A percentile compares a stretch with the other conserved stretches of the same genome.
Conservation (phyloP, 805 yeast species). For the Clavispora phyllophila region DNA sequence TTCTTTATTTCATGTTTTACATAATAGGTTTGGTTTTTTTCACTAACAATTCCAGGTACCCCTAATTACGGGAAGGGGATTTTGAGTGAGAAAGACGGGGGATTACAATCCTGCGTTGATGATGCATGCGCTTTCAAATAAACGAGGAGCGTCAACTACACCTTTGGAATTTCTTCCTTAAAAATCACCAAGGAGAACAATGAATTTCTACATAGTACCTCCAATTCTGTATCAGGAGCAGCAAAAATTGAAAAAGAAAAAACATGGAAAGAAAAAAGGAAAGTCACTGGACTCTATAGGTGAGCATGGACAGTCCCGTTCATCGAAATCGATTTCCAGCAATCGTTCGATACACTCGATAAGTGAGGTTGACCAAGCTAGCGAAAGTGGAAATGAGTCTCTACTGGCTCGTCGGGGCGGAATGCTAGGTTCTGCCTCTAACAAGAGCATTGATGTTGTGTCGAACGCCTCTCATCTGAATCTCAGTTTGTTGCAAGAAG, state of each 20-base stretch:
- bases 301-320: background rate
- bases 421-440: background rate
- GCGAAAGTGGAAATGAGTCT: background rate
- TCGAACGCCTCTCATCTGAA: background rate
- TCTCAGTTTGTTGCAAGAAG: background rate
- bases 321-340: background rate
- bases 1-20: no score
- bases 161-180: background rate
- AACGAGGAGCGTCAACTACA: background rate
- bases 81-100: background rate
- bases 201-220: slow-evolving; percentile 38
- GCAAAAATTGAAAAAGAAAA: slow-evolving; percentile 28
- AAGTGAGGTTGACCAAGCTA: background rate
- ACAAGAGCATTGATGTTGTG: background rate
- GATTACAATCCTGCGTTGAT: background rate
- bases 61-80: no score
- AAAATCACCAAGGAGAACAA: slow-evolving; percentile 5
- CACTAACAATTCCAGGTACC: no score
- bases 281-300: background rate
- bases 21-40: no score
- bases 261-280: slow-evolving; percentile 1
- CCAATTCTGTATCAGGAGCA: slow-evolving; percentile 38
- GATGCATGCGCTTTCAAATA: background rate
- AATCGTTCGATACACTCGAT: background rate
- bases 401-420: background rate